Percentiles rank a stretch among this genome's conserved stretches.
These are phyloP conservation scores for Proliferodiscus dingleyae DNA, from an alignment of 2,329 filamentous ascomycete species.

Conservation along the genomic window DNA sequence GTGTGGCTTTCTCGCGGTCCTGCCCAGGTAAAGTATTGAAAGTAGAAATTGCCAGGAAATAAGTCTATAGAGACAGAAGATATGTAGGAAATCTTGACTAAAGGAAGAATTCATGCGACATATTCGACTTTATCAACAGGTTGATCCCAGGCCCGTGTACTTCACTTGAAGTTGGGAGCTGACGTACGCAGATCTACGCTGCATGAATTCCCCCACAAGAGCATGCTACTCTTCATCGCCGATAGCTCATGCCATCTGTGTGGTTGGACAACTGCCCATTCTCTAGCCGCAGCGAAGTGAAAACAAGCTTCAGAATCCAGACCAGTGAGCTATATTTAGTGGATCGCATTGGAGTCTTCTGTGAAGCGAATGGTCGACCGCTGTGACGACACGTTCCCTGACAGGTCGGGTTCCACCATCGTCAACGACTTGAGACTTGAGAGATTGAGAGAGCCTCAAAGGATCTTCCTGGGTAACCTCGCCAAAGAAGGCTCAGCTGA, in stretches of 20 bases:
- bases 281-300: neutral
- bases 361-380: too few species aligned
- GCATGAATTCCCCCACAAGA: neutral
- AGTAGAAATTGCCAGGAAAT: too few species aligned
- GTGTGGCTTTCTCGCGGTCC: neutral
- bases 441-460: too few species aligned
- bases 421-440: too few species aligned
- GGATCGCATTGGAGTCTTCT: too few species aligned
- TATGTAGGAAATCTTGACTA: too few species aligned
- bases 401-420: too few species aligned
- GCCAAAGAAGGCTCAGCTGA: too few species aligned
- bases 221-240: neutral
- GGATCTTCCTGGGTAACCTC: too few species aligned
- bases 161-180: neutral
- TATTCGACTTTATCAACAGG: neutral
- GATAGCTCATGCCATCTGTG: neutral
- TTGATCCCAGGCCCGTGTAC: neutral
- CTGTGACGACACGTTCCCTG: too few species aligned
- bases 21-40: neutral
- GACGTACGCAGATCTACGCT: neutral
- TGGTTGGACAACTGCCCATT: neutral
- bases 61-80: too few species aligned
- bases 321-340: too few species aligned
- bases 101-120: neutral
- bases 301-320: conserved; percentile 1